Percentiles rank a stretch among this genome's conserved stretches.
Evolutionary conservation across 768 basidiomycete genomes (phyloP).

Genomic region (Leccinellum albellum): DNA sequence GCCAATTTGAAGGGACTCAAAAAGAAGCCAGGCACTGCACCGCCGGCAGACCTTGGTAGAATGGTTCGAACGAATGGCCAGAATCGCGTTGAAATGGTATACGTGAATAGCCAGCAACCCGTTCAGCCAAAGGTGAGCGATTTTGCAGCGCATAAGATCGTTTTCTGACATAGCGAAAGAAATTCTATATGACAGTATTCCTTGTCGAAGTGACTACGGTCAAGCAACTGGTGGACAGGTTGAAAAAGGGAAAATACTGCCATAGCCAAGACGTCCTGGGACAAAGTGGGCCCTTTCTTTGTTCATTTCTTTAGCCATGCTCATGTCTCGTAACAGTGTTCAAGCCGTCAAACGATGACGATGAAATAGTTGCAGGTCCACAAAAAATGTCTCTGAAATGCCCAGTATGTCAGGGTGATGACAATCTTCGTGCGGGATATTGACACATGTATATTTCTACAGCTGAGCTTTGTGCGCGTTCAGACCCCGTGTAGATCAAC

Average conservation of each 20-base stretch:
- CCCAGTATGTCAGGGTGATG: constrained; percentile 57
- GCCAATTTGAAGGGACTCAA: constrained; percentile 89
- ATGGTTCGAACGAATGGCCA: constrained; percentile 37
- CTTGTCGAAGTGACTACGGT: constrained; percentile 78
- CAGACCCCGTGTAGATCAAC: constrained; percentile 79
- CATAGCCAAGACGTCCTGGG: constrained; percentile 60
- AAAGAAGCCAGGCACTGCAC: constrained; percentile 92
- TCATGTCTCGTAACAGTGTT: constrained; percentile 45
- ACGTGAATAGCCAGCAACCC: constrained; percentile 84
- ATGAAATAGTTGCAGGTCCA: constrained; percentile 87
- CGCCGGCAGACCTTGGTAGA: constrained; percentile 70
- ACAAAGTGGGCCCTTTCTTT: constrained; percentile 50
- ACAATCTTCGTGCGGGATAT: not conserved
- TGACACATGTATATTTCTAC: constrained; percentile 3
- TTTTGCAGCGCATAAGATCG: not conserved
- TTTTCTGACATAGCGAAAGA: constrained; percentile 59
- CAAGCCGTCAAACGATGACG: constrained; percentile 62
- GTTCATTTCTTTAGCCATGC: not conserved
- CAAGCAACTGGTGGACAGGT: constrained; percentile 60
- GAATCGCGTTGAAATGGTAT: constrained; percentile 83
- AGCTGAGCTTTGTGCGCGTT: constrained; percentile 87
- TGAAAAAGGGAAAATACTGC: constrained; percentile 66
- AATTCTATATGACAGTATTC: constrained; percentile 82
- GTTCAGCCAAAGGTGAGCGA: constrained; percentile 61
- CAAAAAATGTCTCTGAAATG: constrained; percentile 91